Conservation (phyloP, 2,329 filamentous ascomycete species). For the Hymenoscyphus scutula region DNA sequence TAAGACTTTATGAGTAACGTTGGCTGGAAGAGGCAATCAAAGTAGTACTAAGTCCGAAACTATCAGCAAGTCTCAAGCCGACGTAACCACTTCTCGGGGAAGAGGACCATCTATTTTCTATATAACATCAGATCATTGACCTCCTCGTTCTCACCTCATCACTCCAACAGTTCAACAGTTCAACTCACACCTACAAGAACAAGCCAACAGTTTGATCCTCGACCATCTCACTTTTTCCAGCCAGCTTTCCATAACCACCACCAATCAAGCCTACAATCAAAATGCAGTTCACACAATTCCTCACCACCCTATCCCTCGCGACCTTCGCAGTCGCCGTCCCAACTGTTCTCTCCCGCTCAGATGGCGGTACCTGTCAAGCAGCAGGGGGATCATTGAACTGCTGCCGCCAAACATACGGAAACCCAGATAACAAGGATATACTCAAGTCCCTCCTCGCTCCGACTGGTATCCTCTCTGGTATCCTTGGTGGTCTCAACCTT, state of each 20-base stretch:
- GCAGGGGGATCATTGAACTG: background rate
- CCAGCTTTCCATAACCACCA: background rate
- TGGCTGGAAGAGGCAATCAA: background rate
- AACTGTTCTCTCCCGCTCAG: constrained; percentile 9
- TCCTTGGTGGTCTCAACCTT: background rate
- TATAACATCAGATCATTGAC: background rate
- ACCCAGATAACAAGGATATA: background rate
- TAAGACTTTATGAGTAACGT: background rate
- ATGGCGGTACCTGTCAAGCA: background rate
- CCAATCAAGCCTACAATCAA: too few relatives aligned
- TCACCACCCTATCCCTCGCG: constrained; percentile 27
- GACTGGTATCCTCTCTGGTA: background rate
- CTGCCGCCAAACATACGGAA: background rate
- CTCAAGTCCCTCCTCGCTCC: background rate
- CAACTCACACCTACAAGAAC: background rate
- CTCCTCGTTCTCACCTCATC: background rate
- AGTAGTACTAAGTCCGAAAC: background rate
- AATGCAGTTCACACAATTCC: constrained; percentile 30
- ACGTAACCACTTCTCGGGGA: background rate
- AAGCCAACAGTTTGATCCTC: background rate
- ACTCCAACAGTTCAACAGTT: background rate
- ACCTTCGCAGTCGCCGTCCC: constrained; percentile 25
- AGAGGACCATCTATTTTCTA: background rate
- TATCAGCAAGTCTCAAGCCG: background rate
- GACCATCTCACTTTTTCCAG: too few relatives aligned